Conservation (phyloP, 2,329 filamentous ascomycete genomes). For the Malbranchea zuffiana region DNA sequence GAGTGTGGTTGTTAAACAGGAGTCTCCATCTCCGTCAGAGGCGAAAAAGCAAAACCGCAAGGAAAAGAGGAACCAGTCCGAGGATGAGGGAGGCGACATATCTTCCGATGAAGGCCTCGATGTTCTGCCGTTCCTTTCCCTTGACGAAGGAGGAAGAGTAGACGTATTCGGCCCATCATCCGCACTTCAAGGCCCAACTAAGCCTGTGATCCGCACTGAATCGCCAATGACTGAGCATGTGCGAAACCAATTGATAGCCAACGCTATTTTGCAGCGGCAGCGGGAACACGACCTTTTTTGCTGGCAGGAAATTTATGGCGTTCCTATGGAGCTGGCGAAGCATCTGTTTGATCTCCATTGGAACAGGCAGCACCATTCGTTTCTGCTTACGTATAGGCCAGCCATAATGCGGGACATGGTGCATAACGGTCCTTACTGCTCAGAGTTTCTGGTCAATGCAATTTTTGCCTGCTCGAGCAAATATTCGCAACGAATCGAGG, state of each 20-base stretch:
- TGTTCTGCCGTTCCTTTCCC: slow-evolving; percentile 14
- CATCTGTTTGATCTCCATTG: slow-evolving; percentile 33
- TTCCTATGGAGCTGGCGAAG: slow-evolving; percentile 23
- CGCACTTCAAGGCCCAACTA: slow-evolving; percentile 13
- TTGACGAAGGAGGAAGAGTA: slow-evolving; percentile 14
- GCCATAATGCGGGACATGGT: slow-evolving; percentile 30
- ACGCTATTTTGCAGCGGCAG: slow-evolving; percentile 17
- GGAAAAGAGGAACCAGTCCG: slow-evolving; percentile 10
- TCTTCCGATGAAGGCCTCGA: slow-evolving; percentile 16
- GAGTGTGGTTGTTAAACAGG: slow-evolving; percentile 7
- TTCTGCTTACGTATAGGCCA: slow-evolving; percentile 31
- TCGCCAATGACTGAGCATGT: slow-evolving; percentile 14
- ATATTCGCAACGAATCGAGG: slow-evolving; percentile 30
- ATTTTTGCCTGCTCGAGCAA: slow-evolving; percentile 34
- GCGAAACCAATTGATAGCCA: slow-evolving; percentile 18
- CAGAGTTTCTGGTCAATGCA: slow-evolving; percentile 31
- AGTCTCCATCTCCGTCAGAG: slow-evolving; percentile 7
- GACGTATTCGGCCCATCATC: slow-evolving; percentile 15
- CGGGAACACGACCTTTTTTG: slow-evolving; percentile 15
- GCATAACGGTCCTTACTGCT: slow-evolving; percentile 28
- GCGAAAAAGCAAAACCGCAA: neutral
- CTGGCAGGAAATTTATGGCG: slow-evolving; percentile 14
- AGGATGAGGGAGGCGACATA: slow-evolving; percentile 12
- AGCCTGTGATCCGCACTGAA: slow-evolving; percentile 10
- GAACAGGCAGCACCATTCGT: slow-evolving; percentile 32